phyloP scores from a whole-genome alignment of 306 rosid genomes.

The Sindora glabra region DNA sequence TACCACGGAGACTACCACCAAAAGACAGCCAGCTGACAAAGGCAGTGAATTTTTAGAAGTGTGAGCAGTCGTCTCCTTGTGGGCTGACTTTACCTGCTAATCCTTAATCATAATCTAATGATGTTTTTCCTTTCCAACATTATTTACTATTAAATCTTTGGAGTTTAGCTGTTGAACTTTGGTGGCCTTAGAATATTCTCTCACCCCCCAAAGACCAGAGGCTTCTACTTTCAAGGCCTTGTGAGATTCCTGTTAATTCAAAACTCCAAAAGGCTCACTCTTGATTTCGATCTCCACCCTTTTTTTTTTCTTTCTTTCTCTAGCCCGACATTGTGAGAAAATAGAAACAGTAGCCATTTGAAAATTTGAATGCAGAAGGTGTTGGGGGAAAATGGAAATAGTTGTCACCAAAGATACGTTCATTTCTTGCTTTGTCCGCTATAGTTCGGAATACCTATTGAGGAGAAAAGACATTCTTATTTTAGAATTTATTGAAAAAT shows the following conservation, averaged over 20 bases:
- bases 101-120: constrained; percentile 88
- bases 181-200: constrained; percentile 77
- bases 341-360: constrained; percentile 22
- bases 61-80: constrained; percentile 70
- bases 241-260: constrained; percentile 60
- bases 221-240: constrained; percentile 77
- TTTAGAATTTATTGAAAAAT: constrained; percentile 6
- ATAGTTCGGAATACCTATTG: constrained; percentile 11
- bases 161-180: constrained; percentile 79
- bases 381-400: constrained; percentile 63
- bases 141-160: constrained; percentile 63
- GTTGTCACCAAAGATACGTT: constrained; percentile 70
- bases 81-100: constrained; percentile 82
- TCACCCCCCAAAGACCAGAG: constrained; percentile 52
- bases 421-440: constrained; percentile 46
- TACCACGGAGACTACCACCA: too few species aligned
- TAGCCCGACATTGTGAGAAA: constrained; percentile 11
- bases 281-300: not conserved
- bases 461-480: constrained; percentile 11
- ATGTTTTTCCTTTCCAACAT: constrained; percentile 60
- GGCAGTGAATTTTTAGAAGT: constrained; percentile 91
- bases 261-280: constrained; percentile 18
- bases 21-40: constrained; percentile 72
- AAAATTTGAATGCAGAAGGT: constrained; percentile 18
- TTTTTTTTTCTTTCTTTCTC: constrained; percentile 22